Evolutionary conservation across 129 eudicot genomes (phyloP), one percentile per base, ranked within the genome.

Genomic region (Flaveria trinervia): DNA sequence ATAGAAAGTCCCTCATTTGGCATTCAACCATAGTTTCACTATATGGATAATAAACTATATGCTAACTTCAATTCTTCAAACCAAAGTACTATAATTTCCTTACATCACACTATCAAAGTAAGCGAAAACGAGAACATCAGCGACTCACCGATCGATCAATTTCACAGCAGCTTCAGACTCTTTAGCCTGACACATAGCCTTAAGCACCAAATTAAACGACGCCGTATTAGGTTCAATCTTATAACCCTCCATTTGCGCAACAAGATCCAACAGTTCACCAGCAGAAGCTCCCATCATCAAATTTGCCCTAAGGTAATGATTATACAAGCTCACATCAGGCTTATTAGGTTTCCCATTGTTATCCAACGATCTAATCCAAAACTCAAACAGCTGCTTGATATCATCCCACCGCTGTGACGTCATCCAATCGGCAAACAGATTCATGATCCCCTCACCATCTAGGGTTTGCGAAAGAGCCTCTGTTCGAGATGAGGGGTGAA

Each of bases 241-340:
- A 49, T 68, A 86, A 59, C 67, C 86, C 3, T 86, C 94, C 93
- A 91, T 91, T 45, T 73, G 83, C 1, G 77, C 78, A 60, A 89
- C 85, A 6, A 86, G 72, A 70, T 87, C 92, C 77, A 95, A 25
- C 87, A 95, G 43, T 18, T 86, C 88, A 48, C 65, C 87, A 43
- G 90, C 86, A 3, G 86, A 77, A 1, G 88, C 87, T 0, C 89
- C 87, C 49, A 74, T 60, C 99, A 89, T 89, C 33, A 91, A 67
- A 78, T 87, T 88, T 33, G 99, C 99, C 80, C 92, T 77, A 71
- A 95, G 22, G 49, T 88, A 91, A 45, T 87, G 92, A 82, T 95
- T 95, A 83, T 72, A 91, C 81, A 92, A 54, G 8, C 60, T 49
- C 33, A 82, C 96, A 81, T 88, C 86, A 10, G 99, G 97, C 77